Evolutionary conservation across 164 flowering plant species (phyloP), one percentile per base, ranked within the genome.

Genomic region (Brasenia schreberi): DNA sequence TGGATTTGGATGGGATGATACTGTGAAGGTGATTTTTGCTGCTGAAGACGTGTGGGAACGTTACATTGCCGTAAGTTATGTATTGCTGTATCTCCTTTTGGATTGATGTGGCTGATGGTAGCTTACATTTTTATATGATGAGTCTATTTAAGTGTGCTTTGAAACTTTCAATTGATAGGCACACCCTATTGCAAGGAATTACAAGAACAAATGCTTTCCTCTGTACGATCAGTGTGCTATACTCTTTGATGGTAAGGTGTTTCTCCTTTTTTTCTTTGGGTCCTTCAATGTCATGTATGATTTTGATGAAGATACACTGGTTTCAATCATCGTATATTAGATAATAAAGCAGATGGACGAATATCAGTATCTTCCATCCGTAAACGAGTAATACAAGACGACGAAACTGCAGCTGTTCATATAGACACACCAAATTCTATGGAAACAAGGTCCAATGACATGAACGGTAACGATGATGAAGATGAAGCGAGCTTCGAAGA

Each of bases 1-100:
- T 60, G 63, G 63, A 60, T 60, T 60, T 60, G 27, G 63, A 7
- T 60, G 63, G 63, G 63, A 60, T 60, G 63, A 60, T 18, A 17
- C 63, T 0, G 27, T 18, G 4, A 60, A 60, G 63, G 27, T 60
- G 19, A 19, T 60, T 18, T 18, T 19, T 60, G 63, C 63, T 19
- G 63, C 11, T 60, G 63, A 18, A 7, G 63, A 60, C n/a, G 63
- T 19, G 19, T 60, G 63, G 63, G 27, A 60, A n/a, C 63, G 27
- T 11, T 60, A 19, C n/a, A 60, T 60, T 6, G 19, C 63, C 9
- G 63, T 60, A 60, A 60, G 63, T 60, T 60, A n/a, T 9, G 11
- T 12, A 4, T 45, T 45, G 3, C 12, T 12, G 1, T 45, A 7
- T 45, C 53, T 45, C 53, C 12, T 45, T 45, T 45, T 45, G 11